Evolutionary conservation across 768 basidiomycete genomes (phyloP), one percentile per base, ranked within the genome.

Genomic region (Leccinum subgranulosum): DNA sequence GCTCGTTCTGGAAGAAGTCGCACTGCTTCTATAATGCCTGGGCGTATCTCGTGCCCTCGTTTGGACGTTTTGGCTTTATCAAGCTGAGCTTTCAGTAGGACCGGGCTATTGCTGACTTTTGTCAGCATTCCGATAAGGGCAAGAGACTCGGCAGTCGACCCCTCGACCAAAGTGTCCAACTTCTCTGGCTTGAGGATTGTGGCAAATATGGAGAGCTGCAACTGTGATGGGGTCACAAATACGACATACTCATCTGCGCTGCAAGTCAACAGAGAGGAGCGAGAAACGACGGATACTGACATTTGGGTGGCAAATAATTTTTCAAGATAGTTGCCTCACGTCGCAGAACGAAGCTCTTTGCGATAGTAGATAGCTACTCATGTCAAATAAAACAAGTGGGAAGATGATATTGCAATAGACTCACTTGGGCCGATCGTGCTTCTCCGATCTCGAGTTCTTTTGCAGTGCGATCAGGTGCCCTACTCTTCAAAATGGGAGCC

Each of bases 31-130:
- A 75, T 71, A 10, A 90, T 72, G 3, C 80, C 80, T 11, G 76
- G 75, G 34, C 76, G 77, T 63, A 77, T 82, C 53, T 80, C 73
- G 15, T 68, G 66, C 17, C 74, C 73, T 10, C 72, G 71, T 28
- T 73, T 71, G 56, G 79, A 79, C 25, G 67, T 72, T 63, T 77
- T 83, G 17, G 78, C 79, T 60, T 82, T 86, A 60, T 89, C 86
- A 15, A 82, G 83, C 5, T 87, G 86, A n/a, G 88, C 86, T 65
- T 89, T 92, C 46, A 94, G 76, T 29, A 98, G 75, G 33, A 92
- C 84, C 0, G 96, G 96, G 64, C 92, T 94, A 68, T 91, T 98
- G 77, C 90, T 93, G 60, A 98, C 82, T 79, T 98, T 97, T 12
- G 87, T 90, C 33, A 97, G 79, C 56, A 84, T 78, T 55, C 83